Conservation (phyloP, 2,329 filamentous ascomycete species). For the Nigrograna mackinnonii region DNA sequence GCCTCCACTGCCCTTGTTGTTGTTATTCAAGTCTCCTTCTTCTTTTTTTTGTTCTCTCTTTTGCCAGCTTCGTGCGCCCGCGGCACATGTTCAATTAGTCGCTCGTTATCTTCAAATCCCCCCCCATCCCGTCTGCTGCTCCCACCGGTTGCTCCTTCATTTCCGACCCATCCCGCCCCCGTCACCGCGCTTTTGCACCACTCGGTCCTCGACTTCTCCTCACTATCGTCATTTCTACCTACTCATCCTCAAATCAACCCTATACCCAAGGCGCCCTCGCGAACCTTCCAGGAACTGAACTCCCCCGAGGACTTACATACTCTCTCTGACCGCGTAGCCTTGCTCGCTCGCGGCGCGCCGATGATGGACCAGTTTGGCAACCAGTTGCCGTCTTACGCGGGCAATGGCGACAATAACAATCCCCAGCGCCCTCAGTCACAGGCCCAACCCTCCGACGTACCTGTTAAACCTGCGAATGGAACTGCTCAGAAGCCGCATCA, state of each 20-base stretch:
- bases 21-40: slow-evolving; percentile 4
- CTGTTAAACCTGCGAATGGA: slow-evolving; percentile 16
- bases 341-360: slow-evolving; percentile 22
- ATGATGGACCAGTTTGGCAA: slow-evolving; percentile 30
- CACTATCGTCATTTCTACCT: not conserved
- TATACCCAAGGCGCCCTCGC: too few relatives aligned
- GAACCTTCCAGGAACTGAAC: too few relatives aligned
- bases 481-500: slow-evolving; percentile 24
- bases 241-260: not conserved
- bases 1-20: slow-evolving; percentile 4
- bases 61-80: not conserved
- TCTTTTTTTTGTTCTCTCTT: not conserved
- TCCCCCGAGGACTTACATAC: not conserved
- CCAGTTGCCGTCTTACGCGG: slow-evolving; percentile 19
- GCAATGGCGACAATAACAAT: slow-evolving; percentile 10
- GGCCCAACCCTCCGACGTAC: slow-evolving; percentile 14
- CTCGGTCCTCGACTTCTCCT: slow-evolving; percentile 3
- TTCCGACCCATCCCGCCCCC: not conserved
- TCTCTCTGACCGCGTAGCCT: not conserved
- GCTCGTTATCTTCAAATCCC: slow-evolving; percentile 9
- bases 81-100: slow-evolving; percentile 11
- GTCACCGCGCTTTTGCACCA: slow-evolving; percentile 5
- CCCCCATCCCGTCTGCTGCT: not conserved
- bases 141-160: not conserved
- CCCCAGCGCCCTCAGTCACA: slow-evolving; percentile 16